phyloP scores from a whole-genome alignment of 75 land plant species.

The Larix kaempferi region DNA sequence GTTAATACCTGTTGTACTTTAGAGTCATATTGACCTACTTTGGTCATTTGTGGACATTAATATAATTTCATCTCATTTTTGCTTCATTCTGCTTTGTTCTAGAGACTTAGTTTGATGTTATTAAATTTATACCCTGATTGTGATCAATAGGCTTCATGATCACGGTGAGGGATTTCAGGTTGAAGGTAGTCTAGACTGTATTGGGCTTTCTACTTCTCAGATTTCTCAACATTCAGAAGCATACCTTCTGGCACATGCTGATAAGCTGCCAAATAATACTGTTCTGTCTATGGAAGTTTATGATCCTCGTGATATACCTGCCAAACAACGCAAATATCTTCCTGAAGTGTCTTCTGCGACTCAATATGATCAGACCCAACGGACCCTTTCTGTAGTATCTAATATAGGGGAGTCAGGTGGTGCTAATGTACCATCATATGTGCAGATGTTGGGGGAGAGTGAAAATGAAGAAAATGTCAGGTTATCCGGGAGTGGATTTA shows the following conservation, averaged over 20 bases:
- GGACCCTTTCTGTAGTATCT: neutral
- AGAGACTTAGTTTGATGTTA: neutral
- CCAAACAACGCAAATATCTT: neutral
- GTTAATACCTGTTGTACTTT: too few species aligned
- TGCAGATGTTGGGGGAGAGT: neutral
- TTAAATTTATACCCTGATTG: neutral
- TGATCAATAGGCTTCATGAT: neutral
- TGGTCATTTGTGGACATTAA: neutral
- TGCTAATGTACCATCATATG: neutral
- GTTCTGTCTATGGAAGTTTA: constrained; percentile 45
- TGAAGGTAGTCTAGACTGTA: neutral
- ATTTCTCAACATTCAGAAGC: constrained; percentile 8
- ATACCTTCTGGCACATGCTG: constrained; percentile 24
- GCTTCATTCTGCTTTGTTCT: neutral
- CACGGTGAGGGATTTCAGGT: neutral
- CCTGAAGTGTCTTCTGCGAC: neutral
- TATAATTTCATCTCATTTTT: neutral
- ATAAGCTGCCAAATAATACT: constrained; percentile 21
- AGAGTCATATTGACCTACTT: too few species aligned
- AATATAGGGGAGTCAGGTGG: neutral
- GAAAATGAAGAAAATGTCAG: neutral
- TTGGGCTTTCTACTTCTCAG: neutral
- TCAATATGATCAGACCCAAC: neutral
- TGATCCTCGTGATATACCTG: constrained; percentile 54
- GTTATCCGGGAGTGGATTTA: neutral